Evolutionary conservation across 352 stramenopile genomes (phyloP), one percentile per base, ranked within the genome.

Genomic region (Phytophthora idaei): DNA sequence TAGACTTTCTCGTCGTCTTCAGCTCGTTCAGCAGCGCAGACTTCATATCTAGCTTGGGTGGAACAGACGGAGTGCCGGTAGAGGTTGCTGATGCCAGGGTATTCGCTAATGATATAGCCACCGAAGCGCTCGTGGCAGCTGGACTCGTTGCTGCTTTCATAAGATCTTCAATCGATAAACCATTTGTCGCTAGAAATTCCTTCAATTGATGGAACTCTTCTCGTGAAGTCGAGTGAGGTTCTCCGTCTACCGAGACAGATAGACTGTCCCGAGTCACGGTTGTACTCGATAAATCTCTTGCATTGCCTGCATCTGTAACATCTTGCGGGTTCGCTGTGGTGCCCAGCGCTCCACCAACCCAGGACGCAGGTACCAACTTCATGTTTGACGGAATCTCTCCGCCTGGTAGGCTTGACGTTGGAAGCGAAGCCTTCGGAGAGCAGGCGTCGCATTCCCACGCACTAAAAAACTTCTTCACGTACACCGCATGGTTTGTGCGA

Each of bases 391-490:
- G 77, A 17, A 82, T 70, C 42, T 71, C 71, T 50, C 55, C 59
- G 14, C n/a, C 32, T 0, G 59, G 36, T 27, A 67, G 31, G n/a
- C 0, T 48, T 37, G 45, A 17, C 42, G 45, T 17, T 7, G 50
- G 32, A 14, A 41, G n/a, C n/a, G 55, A 11, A 4, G 54, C 51
- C 17, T 74, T 64, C 10, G 78, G 57, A 11, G 70, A 51, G 25
- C 87, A 95, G 1, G 60, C 58, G 53, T 92, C 74, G 48, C 87
- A 95, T 50, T 89, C 77, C 87, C 87, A 95, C 0, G 65, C 74
- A 25, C 75, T 89, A 32, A 95, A 93, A 68, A 91, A 93, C 66
- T 95, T 95, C 53, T 90, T 92, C 7, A 93, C 71, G 37, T 95
- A 95, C 4, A 89, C 76, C 7, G 64, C 68, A 54, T 93, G 87